Conservation (phyloP, 805 yeast genomes). For the Metschnikowia drakensbergensis region DNA sequence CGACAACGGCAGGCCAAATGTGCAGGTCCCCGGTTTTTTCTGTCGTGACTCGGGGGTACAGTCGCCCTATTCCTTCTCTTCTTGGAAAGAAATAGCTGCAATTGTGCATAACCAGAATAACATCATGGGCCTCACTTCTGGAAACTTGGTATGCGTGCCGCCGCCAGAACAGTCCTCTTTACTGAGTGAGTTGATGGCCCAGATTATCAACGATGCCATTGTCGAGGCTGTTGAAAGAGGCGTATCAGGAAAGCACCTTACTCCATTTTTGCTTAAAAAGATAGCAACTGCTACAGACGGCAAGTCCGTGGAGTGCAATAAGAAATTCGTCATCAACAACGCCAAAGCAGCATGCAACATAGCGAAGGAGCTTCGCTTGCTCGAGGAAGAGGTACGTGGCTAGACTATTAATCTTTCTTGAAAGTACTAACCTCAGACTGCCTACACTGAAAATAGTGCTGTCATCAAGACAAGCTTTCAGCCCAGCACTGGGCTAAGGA, state of each 20-base stretch:
- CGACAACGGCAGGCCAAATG: constrained; percentile 39
- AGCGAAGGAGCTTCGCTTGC: constrained; percentile 46
- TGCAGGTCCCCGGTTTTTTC: constrained; percentile 75
- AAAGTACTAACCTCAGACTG: constrained; percentile 2
- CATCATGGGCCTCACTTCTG: constrained; percentile 53
- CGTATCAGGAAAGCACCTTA: constrained; percentile 66
- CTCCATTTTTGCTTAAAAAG: constrained; percentile 69
- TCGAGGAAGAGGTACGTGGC: constrained; percentile 1
- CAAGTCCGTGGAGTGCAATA: constrained; percentile 62
- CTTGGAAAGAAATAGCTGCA: constrained; percentile 57
- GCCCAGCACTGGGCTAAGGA: background rate
- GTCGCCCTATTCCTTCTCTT: constrained; percentile 64
- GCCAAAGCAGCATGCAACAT: constrained; percentile 66
- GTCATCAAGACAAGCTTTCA: background rate
- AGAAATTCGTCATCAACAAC: constrained; percentile 73
- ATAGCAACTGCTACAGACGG: constrained; percentile 71
- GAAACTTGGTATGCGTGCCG: constrained; percentile 76
- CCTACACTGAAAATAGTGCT: background rate
- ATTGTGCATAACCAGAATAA: constrained; percentile 46
- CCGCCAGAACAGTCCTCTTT: constrained; percentile 67
- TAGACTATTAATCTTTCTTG: background rate
- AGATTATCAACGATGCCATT: constrained; percentile 56
- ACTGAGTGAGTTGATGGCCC: constrained; percentile 47
- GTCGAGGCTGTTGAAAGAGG: constrained; percentile 49
- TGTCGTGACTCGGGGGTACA: constrained; percentile 67